Evolutionary conservation across 2,329 filamentous ascomycete genomes (phyloP).

Genomic region (Aspergillus ustus): DNA sequence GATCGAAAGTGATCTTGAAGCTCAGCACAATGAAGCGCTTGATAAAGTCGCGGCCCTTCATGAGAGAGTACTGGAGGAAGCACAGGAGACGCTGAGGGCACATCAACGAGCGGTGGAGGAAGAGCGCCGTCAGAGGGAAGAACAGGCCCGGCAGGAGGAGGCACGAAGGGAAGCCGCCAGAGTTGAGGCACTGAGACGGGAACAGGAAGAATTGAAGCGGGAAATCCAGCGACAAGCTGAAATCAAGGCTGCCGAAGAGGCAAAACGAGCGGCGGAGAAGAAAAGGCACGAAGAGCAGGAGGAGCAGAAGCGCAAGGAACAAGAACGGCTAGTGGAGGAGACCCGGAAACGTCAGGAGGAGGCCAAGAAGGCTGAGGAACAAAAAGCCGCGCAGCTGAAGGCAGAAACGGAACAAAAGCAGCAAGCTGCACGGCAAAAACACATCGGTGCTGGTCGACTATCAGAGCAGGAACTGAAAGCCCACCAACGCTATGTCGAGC

Average conservation of each 20-base stretch:
- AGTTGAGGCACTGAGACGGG: constrained; percentile 36
- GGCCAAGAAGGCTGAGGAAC: constrained; percentile 30
- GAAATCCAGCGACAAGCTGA: constrained; percentile 50
- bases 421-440: constrained; percentile 34
- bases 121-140: constrained; percentile 41
- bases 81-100: constrained; percentile 58
- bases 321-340: constrained; percentile 35
- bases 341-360: constrained; percentile 40
- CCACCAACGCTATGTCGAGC: constrained; percentile 55
- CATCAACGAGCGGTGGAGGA: constrained; percentile 48
- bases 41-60: constrained; percentile 69
- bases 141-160: constrained; percentile 40
- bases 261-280: constrained; percentile 37
- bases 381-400: constrained; percentile 34
- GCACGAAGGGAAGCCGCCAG: constrained; percentile 41
- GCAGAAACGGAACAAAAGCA: constrained; percentile 33
- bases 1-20: constrained; percentile 65
- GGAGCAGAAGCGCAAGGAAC: constrained; percentile 40
- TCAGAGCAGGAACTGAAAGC: constrained; percentile 45
- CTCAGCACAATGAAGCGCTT: constrained; percentile 68
- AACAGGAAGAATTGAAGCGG: constrained; percentile 43
- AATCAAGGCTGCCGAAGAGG: constrained; percentile 48
- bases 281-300: constrained; percentile 44
- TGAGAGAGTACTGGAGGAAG: constrained; percentile 63
- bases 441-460: constrained; percentile 33